Percentiles rank a stretch among this genome's conserved stretches.
Conservation (phyloP, 1,284 basidiomycete genomes). For the Leccinum cinnamomeum region DNA sequence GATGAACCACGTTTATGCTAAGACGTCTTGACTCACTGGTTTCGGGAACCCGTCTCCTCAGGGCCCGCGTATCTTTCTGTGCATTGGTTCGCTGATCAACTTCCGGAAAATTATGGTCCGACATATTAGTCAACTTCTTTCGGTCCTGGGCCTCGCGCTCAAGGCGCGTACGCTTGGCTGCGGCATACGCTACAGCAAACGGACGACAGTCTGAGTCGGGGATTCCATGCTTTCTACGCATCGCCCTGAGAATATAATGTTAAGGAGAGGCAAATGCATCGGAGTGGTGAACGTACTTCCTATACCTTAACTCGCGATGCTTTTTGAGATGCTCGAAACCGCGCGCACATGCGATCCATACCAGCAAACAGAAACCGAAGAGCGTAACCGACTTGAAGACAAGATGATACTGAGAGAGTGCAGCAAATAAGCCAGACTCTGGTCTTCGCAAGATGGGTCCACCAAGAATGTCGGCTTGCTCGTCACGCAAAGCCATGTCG, state of each 20-base stretch:
- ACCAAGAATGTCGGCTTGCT: conserved; percentile 67
- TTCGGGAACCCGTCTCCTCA: conserved; percentile 37
- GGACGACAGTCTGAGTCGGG: conserved; percentile 76
- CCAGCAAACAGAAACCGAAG: conserved; percentile 37
- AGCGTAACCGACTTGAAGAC: conserved; percentile 40
- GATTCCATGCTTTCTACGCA: conserved; percentile 74
- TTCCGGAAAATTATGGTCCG: conserved; percentile 25
- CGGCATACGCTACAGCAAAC: conserved; percentile 81
- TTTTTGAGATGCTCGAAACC: conserved; percentile 45
- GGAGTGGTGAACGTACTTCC: conserved; percentile 47
- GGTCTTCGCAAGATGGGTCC: conserved; percentile 47
- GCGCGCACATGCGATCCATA: conserved; percentile 34
- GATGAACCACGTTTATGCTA: conserved; percentile 28
- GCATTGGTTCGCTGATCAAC: conserved; percentile 31
- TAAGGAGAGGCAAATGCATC: conserved; percentile 12
- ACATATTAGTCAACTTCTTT: conserved; percentile 28
- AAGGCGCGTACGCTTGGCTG: conserved; percentile 53
- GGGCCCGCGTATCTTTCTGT: conserved; percentile 27
- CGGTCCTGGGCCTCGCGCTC: conserved; percentile 42
- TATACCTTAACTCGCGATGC: conserved; percentile 58
- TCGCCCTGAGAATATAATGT: conserved; percentile 39
- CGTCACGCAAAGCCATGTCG: conserved; percentile 50
- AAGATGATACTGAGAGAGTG: conserved; percentile 39
- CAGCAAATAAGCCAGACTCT: conserved; percentile 28
- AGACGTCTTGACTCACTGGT: conserved; percentile 30